Percentiles rank a stretch among this genome's conserved stretches.
Conservation (phyloP, 2,329 filamentous ascomycete genomes). For the Westerdykella ornata region DNA sequence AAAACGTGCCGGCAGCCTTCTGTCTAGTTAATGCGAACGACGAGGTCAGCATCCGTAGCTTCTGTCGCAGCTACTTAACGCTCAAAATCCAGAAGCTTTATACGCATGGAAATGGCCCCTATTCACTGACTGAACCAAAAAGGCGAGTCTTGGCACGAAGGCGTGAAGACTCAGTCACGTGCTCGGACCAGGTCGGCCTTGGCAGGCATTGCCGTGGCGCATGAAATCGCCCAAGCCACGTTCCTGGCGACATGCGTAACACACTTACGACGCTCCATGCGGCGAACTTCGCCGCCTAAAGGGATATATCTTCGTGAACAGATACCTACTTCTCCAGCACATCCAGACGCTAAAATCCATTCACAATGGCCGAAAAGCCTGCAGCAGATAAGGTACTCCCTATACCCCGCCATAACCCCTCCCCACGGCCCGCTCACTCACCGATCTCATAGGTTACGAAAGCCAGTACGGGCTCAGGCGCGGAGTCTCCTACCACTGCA, state of each 20-base stretch:
- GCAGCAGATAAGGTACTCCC: constrained; percentile 9
- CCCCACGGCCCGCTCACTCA: constrained; percentile 6
- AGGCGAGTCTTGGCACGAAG: no score
- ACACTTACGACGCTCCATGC: neutral
- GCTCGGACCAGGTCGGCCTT: neutral
- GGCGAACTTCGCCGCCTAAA: no score
- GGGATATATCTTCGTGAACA: neutral
- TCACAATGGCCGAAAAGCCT: constrained; percentile 17
- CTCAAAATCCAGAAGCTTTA: no score
- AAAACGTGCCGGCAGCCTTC: no score
- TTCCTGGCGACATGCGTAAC: neutral
- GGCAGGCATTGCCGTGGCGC: constrained; percentile 1
- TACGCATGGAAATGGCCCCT: no score
- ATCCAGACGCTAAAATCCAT: neutral
- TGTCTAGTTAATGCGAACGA: no score
- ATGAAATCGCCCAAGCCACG: constrained; percentile 3
- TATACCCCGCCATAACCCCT: constrained; percentile 1
- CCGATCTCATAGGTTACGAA: constrained; percentile 33
- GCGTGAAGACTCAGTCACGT: neutral
- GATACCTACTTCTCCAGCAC: neutral
- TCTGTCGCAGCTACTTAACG: no score
- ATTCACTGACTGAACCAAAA: no score
- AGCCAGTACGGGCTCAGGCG: constrained; percentile 25
- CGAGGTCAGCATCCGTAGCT: no score
- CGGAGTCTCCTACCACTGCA: constrained; percentile 51